Evolutionary conservation across 2,329 filamentous ascomycete genomes (phyloP).

Genomic region (Verticillium dahliae): DNA sequence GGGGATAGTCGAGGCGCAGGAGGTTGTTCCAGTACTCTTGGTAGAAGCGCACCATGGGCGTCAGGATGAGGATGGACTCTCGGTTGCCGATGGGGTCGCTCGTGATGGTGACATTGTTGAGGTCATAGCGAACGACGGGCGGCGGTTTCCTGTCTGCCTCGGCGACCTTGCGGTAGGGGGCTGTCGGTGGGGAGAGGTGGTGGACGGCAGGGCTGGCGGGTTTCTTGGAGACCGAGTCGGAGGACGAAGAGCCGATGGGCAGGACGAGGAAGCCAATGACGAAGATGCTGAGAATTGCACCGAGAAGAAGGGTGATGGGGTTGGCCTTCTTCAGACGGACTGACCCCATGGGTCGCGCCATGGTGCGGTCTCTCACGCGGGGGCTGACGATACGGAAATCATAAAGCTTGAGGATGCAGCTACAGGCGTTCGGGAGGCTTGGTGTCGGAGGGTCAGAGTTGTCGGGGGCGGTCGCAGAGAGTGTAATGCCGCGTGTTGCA

Average conservation of each 20-base stretch:
- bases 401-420: background rate
- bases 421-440: background rate
- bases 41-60: slow-evolving; percentile 90
- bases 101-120: slow-evolving; percentile 90
- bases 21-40: slow-evolving; percentile 94
- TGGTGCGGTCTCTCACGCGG: slow-evolving; percentile 17
- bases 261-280: slow-evolving; percentile 59
- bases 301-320: slow-evolving; percentile 68
- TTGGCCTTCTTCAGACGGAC: slow-evolving; percentile 74
- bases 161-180: slow-evolving; percentile 36
- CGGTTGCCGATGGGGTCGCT: slow-evolving; percentile 67
- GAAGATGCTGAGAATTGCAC: slow-evolving; percentile 64
- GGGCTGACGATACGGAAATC: background rate
- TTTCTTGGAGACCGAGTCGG: slow-evolving; percentile 38
- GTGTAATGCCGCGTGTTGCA: background rate
- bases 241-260: slow-evolving; percentile 39
- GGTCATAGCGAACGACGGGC: slow-evolving; percentile 85
- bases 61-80: slow-evolving; percentile 86
- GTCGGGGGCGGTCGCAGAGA: background rate
- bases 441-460: background rate
- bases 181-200: slow-evolving; percentile 35
- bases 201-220: slow-evolving; percentile 38
- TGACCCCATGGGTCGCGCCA: slow-evolving; percentile 54
- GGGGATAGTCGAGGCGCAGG: slow-evolving; percentile 75
- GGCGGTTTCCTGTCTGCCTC: slow-evolving; percentile 58